Evolutionary conservation across 306 rosid species (phyloP).

Genomic region (Albizia julibrissin): DNA sequence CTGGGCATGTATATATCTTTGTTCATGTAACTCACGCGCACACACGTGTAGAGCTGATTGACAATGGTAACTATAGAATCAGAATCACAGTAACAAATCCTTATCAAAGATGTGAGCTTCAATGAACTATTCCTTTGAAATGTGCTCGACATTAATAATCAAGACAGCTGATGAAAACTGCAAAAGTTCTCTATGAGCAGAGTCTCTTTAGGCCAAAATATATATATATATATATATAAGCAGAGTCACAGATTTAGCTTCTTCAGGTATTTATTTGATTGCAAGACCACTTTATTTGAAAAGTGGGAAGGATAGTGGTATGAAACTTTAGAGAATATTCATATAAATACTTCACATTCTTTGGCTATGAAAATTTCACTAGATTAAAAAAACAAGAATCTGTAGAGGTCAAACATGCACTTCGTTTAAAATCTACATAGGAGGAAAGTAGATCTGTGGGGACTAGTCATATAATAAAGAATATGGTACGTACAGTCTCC

Average conservation of each 20-base stretch:
- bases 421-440: neutral
- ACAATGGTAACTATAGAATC: neutral
- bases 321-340: neutral
- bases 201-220: too few relatives aligned
- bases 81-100: neutral
- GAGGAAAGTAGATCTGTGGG: neutral
- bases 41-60: neutral
- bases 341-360: neutral
- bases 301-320: neutral
- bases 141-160: neutral
- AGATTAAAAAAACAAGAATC: neutral
- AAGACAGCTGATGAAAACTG: neutral
- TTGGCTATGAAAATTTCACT: neutral
- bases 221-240: neutral
- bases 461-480: neutral
- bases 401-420: neutral
- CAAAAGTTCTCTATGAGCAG: neutral
- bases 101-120: neutral
- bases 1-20: neutral
- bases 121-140: neutral
- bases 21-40: neutral
- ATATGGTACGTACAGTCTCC: neutral
- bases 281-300: neutral
- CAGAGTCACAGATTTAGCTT: constrained; percentile 44
- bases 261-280: constrained; percentile 39